Conservation (phyloP, 805 yeast genomes). For the Metahyphopichia silvanorum region DNA sequence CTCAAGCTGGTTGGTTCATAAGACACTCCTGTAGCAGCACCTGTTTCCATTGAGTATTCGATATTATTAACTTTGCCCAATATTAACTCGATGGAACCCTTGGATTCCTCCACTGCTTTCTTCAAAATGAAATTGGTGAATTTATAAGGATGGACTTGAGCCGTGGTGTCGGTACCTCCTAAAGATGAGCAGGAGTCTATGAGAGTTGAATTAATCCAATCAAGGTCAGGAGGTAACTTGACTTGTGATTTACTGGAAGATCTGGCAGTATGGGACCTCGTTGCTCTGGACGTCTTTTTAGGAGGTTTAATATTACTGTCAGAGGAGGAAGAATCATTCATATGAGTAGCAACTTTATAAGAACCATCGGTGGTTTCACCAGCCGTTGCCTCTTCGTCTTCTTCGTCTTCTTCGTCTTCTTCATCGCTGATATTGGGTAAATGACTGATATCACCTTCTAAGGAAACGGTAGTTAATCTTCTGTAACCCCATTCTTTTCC, state of each 20-base stretch:
- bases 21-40: conserved; percentile 69
- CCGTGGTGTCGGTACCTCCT: conserved; percentile 86
- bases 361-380: conserved; percentile 6
- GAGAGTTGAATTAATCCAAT: conserved; percentile 69
- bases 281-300: conserved; percentile 36
- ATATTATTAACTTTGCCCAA: conserved; percentile 81
- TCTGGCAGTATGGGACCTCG: conserved; percentile 16
- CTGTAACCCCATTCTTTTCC: conserved; percentile 90
- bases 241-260: conserved; percentile 8
- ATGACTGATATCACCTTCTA: conserved; percentile 73
- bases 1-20: conserved; percentile 48
- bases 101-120: conserved; percentile 63
- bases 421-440: conserved; percentile 12
- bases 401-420: conserved; percentile 22
- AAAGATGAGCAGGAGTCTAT: conserved; percentile 73
- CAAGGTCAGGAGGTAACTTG: conserved; percentile 57
- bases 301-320: conserved; percentile 23
- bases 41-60: conserved; percentile 56
- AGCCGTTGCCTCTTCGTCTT: conserved; percentile 11
- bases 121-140: conserved; percentile 82
- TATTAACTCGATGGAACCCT: conserved; percentile 79
- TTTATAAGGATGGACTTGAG: conserved; percentile 94
- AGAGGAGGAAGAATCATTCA: conserved; percentile 11
- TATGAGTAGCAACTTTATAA: conserved; percentile 10
- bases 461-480: conserved; percentile 76